Evolutionary conservation across 192 early-diverging fungal genomes (phyloP).

Genomic region (Gigaspora rosea): DNA sequence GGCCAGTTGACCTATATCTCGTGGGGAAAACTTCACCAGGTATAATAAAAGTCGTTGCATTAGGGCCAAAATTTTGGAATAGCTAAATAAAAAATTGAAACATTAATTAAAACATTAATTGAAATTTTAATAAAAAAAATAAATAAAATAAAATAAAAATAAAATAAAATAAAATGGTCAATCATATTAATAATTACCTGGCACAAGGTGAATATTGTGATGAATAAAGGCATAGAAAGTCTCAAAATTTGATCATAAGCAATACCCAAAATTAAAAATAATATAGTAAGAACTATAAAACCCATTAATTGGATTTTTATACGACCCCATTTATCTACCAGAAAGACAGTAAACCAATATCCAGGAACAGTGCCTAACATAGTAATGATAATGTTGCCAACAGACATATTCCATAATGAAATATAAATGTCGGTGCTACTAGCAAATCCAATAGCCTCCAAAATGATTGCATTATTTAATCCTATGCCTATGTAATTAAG

Average conservation of each 20-base stretch:
- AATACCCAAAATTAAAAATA: constrained; percentile 76
- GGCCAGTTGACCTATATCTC: constrained; percentile 75
- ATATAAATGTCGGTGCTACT: constrained; percentile 18
- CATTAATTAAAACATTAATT: no score
- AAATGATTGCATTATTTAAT: constrained; percentile 69
- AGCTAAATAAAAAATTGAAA: constrained; percentile 35
- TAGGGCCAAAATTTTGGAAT: constrained; percentile 97
- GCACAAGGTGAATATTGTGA: constrained; percentile 14
- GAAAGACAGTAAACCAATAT: constrained; percentile 92
- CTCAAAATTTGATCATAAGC: constrained; percentile 67
- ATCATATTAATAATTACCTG: background rate
- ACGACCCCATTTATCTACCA: constrained; percentile 87
- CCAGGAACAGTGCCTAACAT: constrained; percentile 87
- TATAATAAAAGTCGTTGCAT: constrained; percentile 85
- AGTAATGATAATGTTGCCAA: constrained; percentile 93
- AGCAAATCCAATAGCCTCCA: constrained; percentile 71
- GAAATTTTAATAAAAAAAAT: no score
- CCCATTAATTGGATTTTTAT: constrained; percentile 94
- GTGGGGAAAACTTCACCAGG: constrained; percentile 85
- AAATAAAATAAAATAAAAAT: no score
- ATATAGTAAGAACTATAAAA: constrained; percentile 69
- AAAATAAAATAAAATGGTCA: no score
- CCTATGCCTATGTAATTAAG: constrained; percentile 15
- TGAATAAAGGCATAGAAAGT: constrained; percentile 52
- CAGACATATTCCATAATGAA: constrained; percentile 62